phyloP scores from a whole-genome alignment of 1,284 basidiomycete species.

The Sporisorium reilianum region DNA sequence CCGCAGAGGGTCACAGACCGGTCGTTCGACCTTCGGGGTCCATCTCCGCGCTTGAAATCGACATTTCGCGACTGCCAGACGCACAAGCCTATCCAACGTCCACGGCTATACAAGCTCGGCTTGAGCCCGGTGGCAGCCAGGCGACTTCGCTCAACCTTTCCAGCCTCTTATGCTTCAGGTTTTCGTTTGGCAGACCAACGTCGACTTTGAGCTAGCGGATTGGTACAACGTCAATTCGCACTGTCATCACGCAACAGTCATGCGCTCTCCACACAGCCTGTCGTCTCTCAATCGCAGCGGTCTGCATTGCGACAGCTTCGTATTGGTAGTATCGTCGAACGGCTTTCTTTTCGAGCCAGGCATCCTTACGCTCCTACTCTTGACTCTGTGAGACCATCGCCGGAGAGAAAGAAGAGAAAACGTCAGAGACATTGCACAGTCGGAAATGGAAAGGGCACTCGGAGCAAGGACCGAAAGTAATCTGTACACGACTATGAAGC shows the following conservation, averaged over 20 bases:
- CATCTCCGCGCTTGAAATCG: background rate
- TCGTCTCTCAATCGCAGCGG: too few relatives aligned
- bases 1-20: too few relatives aligned
- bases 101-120: constrained; percentile 1
- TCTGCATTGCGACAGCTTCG: background rate
- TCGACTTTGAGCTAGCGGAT: background rate
- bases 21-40: background rate
- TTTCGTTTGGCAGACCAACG: background rate
- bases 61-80: background rate
- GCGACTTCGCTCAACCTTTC: background rate
- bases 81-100: background rate
- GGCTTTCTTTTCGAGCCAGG: background rate
- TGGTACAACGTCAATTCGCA: too few relatives aligned
- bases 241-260: background rate
- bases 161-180: background rate
- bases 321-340: background rate
- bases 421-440: background rate
- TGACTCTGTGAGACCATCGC: background rate
- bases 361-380: background rate
- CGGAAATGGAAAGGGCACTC: background rate
- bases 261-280: background rate
- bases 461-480: too few relatives aligned
- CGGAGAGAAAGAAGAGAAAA: background rate
- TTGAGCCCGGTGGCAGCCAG: background rate
- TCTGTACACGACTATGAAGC: background rate